Conservation (phyloP, 257 asterid genomes). For the Agastache rugosa region DNA sequence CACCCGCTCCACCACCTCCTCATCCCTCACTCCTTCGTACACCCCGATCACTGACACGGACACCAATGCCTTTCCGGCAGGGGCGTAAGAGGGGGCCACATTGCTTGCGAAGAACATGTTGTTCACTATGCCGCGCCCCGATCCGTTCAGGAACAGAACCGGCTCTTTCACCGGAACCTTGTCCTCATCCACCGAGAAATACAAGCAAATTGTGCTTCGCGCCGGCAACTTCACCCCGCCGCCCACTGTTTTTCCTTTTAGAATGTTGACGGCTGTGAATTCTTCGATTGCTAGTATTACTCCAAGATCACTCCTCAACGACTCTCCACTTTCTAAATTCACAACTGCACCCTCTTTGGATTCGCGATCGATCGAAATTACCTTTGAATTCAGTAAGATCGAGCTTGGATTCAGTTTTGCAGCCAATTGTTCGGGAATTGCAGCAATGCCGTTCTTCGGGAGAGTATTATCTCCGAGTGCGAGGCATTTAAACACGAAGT, state of each 20-base stretch:
- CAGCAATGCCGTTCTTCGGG: slow-evolving; percentile 81
- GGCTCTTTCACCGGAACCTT: slow-evolving; percentile 73
- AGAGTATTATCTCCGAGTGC: slow-evolving; percentile 87
- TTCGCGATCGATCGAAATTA: slow-evolving; percentile 45
- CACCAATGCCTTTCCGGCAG: slow-evolving; percentile 75
- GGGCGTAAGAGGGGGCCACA: slow-evolving; percentile 82
- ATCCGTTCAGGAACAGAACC: slow-evolving; percentile 74
- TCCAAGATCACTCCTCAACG: slow-evolving; percentile 61
- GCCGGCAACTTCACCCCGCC: slow-evolving; percentile 54
- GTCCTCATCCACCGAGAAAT: slow-evolving; percentile 63
- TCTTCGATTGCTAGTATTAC: slow-evolving; percentile 85
- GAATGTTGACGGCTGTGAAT: slow-evolving; percentile 60
- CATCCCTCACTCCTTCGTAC: slow-evolving; percentile 56
- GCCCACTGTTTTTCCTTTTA: slow-evolving; percentile 47
- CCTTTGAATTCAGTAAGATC: slow-evolving; percentile 61
- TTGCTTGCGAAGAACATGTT: slow-evolving; percentile 91
- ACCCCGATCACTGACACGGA: slow-evolving; percentile 77
- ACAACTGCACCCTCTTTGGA: slow-evolving; percentile 43
- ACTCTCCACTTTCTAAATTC: slow-evolving; percentile 59
- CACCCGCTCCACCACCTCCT: slow-evolving; percentile 65
- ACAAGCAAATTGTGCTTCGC: slow-evolving; percentile 80
- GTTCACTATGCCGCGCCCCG: slow-evolving; percentile 79
- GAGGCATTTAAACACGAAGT: slow-evolving; percentile 84
- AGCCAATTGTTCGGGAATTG: slow-evolving; percentile 85
- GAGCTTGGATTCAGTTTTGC: slow-evolving; percentile 56